phyloP scores from a whole-genome alignment of 768 basidiomycete species.

The Boletus pseudo-olivaceus region DNA sequence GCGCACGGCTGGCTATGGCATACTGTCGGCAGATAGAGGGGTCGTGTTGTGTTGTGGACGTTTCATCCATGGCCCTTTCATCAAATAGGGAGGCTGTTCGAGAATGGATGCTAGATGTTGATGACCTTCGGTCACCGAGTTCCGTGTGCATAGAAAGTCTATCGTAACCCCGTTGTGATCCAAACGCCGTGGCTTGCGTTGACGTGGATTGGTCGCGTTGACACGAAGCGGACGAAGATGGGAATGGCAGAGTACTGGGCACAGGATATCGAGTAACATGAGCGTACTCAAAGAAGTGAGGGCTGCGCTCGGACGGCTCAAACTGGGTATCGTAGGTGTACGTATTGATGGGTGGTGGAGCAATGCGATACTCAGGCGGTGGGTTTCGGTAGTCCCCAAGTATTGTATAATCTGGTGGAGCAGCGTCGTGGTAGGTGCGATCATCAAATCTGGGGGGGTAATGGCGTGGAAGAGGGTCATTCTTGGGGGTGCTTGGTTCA shows the following conservation, averaged over 20 bases:
- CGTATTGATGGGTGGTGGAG: slow-evolving; percentile 8
- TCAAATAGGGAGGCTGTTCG: slow-evolving; percentile 7
- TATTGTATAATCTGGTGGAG: slow-evolving; percentile 14
- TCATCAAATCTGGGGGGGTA: slow-evolving; percentile 9
- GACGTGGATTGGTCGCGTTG: slow-evolving; percentile 5
- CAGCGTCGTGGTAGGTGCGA: slow-evolving; percentile 1
- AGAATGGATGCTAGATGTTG: slow-evolving; percentile 10
- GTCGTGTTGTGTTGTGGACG: background rate
- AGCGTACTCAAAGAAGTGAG: slow-evolving; percentile 27
- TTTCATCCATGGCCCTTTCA: slow-evolving; percentile 4
- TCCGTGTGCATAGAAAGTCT: slow-evolving; percentile 3
- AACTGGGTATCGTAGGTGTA: slow-evolving; percentile 10
- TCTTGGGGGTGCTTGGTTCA: slow-evolving; percentile 16
- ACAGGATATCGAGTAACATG: slow-evolving; percentile 28
- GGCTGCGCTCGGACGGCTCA: slow-evolving; percentile 9
- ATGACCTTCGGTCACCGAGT: slow-evolving; percentile 8
- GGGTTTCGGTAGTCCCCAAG: slow-evolving; percentile 13
- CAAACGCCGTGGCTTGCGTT: slow-evolving; percentile 4
- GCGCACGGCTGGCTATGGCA: background rate
- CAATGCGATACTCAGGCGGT: slow-evolving; percentile 12
- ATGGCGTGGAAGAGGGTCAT: slow-evolving; percentile 3
- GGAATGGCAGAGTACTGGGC: slow-evolving; percentile 19
- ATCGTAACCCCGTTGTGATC: slow-evolving; percentile 12
- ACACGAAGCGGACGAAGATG: slow-evolving; percentile 1
- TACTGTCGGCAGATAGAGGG: slow-evolving; percentile 2